Evolutionary conservation across 495 filamentous ascomycete genomes (phyloP), one percentile per base, ranked within the genome.

Genomic region (Talaromyces borbonicus): DNA sequence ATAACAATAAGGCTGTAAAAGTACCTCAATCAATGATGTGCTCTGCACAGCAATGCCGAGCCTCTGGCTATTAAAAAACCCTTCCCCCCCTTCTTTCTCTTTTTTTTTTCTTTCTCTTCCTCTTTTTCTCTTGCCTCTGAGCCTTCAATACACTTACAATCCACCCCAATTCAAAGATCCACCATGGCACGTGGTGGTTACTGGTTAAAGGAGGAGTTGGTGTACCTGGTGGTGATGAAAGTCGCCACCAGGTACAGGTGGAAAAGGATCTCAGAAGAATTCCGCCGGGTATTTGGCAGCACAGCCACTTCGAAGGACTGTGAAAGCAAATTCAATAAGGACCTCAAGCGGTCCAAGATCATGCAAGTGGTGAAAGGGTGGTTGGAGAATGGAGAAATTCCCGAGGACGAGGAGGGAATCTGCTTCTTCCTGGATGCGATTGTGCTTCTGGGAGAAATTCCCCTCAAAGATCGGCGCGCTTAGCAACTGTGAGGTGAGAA

Each of bases 141-240:
- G 26, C 26, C 26, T 29, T 29, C 26, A 5, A 5, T 29, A 5
- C 26, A 6, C 26, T 18, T 18, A 16, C n/a, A 16, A 18, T 8
- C 32, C 32, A 36, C 32, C 38, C 38, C 6, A 35, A n/a, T n/a
- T 16, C 12, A 11, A 26, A 20, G 5, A 37, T 20, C 33, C 2
- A 18, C 14, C 12, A 41, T 41, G 38, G 38, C 38, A 15, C 38
- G 26, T 16, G 38, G 38, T n/a, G 26, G 42, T 4, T 3, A 2
- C 11, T 45, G 42, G 42, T 30, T 27, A n/a, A 12, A 32, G 16
- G 26, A 45, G 5, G 25, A 45, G 9, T 5, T 5, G 9, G 8
- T 31, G 9, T 45, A 24, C 26, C 26, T 45, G 19, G 24, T 45
- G 19, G 24, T 31, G 11, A 31, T 45, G 42, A 45, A 25, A 26